Evolutionary conservation across 2,329 filamentous ascomycete genomes (phyloP), one percentile per base, ranked within the genome.

Genomic region (Coniochaeta hoffmannii): DNA sequence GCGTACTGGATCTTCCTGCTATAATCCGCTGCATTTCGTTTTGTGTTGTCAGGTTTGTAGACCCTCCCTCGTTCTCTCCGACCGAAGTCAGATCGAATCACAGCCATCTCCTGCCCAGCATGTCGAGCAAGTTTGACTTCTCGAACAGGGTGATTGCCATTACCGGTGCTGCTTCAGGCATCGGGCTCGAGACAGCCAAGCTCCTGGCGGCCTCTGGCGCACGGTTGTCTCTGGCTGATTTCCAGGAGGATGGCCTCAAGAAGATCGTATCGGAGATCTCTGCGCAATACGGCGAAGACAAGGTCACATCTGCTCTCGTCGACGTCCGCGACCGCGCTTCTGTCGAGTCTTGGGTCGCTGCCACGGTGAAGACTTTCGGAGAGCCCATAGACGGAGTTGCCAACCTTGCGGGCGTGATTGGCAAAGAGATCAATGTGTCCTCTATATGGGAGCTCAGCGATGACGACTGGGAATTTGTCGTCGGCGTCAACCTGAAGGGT

Each of bases 131-230:
- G 3, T 46, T 46, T 10, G 41, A 46, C 49, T 51, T 51, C 30
- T 34, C 26, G 17, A 28, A 34, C 59, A 78, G 75, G 63, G 71
- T 79, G 49, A 71, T 79, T 55, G 74, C 74, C 54, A 62, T 81
- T 24, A 79, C 76, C 4, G 78, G 78, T 22, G 72, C 73, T 2
- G 73, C 72, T 1, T 71, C 69, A 5, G 78, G 78, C 15, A 81
- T 81, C 49, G 78, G 77, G 19, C 69, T 76, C 10, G 73, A 72
- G 17, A 76, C 76, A 9, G 73, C 77, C 8, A 67, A 71, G 19
- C 68, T 75, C 14, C 69, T 79, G 2, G 70, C 73, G 55, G 61
- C 65, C 1, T 67, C 69, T 26, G 77, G 77, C 26, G 77, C 76
- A 1, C 66, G 58, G 4, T 61, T 82, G 5, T 76, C 77, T 5